Percentiles rank a stretch among this genome's conserved stretches.
Evolutionary conservation across 1,139 yeast genomes (phyloP).

Genomic region (Candida sanyaensis): DNA sequence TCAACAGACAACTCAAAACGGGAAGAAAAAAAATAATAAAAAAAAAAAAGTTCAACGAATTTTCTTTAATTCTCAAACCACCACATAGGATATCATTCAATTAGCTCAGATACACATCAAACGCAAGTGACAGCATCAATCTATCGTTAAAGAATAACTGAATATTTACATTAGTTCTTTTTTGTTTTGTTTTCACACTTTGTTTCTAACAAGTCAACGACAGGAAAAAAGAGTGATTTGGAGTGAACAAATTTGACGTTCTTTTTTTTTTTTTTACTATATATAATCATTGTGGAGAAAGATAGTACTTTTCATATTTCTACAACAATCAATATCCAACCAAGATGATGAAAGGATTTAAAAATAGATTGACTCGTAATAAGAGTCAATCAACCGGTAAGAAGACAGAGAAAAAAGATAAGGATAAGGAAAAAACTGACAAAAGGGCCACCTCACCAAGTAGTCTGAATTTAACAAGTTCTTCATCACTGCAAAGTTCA

Average conservation of each 20-base stretch:
- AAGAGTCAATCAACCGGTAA: slow-evolving; percentile 41
- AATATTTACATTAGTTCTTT: no score
- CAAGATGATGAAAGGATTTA: slow-evolving; percentile 54
- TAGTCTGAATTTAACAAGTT: slow-evolving; percentile 1
- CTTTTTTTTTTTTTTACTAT: not conserved
- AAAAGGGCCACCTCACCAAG: slow-evolving; percentile 16
- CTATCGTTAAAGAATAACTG: no score
- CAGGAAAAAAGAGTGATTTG: not conserved
- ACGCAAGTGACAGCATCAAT: no score
- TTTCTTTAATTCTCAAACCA: not conserved
- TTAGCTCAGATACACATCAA: no score
- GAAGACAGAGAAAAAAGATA: slow-evolving; percentile 35
- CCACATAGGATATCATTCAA: no score
- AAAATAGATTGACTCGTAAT: slow-evolving; percentile 49
- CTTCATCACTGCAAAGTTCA: slow-evolving; percentile 27
- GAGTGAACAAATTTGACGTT: not conserved
- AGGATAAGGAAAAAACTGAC: slow-evolving; percentile 26
- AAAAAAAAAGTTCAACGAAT: slow-evolving; percentile 1
- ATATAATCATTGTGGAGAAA: not conserved
- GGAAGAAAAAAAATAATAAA: not conserved
- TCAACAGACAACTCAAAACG: slow-evolving; percentile 1
- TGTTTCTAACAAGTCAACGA: no score
- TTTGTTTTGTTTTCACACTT: no score
- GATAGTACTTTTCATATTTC: no score
- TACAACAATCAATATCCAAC: slow-evolving; percentile 4